Base-by-base conservation (phyloP, 192 early-diverging fungal genomes). In the Backusella macrospora region DNA sequence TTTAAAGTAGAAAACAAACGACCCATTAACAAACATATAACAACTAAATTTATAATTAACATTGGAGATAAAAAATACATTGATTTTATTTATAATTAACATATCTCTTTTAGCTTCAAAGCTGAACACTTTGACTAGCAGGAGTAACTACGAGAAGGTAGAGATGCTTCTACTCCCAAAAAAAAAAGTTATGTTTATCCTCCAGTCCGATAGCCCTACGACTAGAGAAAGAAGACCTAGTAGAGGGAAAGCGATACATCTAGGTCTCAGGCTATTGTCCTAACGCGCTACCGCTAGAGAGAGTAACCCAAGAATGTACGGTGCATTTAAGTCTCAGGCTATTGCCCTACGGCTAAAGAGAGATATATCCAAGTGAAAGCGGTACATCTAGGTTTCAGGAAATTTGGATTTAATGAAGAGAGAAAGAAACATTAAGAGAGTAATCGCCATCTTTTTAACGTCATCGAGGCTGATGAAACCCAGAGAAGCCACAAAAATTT, bases 21-120 rank as follows among this genome's bases (percentile, higher is more conserved):
- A 34, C 29, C 2, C 29, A 34, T 34, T 34, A 2, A 34, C 29
- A 34, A 34, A 34, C 29, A 34, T 34, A 0, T 34, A 34, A 34
- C 29, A 34, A 1, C 29, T 34, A 2, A 34, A 34, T 34, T 34
- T 34, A 34, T 34, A 34, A 34, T 34, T 34, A 34, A 34, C 29
- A 34, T 34, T 34, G 29, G 29, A 34, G 0, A 34, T 34, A 34
- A 34, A 34, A 34, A 34, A 34, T 34, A 34, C 2, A 34, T 34
- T 34, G 29, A 34, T 34, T 34, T 34, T 34, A 34, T 34, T 34
- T 34, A 34, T 34, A 34, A 34, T 34, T 34, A 52, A 52, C 49
- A n/a, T n/a, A 52, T 52, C 49, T 52, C 49, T 52, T 52, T 52
- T 52, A 52, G 49, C n/a, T 52, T 52, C 49, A 52, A 52, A 52